Base-by-base conservation (phyloP, 148 eudicot genomes). In the Rhododendron kiyosumense region DNA sequence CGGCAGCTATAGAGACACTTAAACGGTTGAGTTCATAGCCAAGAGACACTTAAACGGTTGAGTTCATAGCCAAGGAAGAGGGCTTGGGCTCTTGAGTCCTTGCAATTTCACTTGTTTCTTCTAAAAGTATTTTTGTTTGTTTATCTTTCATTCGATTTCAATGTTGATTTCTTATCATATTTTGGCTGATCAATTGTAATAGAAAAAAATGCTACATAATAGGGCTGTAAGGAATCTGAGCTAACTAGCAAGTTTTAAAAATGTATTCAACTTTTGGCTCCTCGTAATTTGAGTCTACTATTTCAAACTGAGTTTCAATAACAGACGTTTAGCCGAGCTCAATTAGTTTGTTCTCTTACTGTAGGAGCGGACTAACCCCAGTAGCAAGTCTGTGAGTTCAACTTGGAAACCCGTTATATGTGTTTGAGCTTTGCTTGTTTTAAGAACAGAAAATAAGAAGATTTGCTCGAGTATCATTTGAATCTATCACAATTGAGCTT, bases 1-100 rank as follows among this genome's bases (percentile, higher is more conserved):
- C 36, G 0, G 22, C 57, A 38, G 96, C 96, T 51, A 83, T 49
- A 0, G 86, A 89, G 18, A 95, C 89, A 11, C 79, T 95, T 75
- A 86, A 84, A 20, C 96, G 95, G 28, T 87, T 94, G 90, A 22
- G 82, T 71, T 85, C 86, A 5, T 83, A 83, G 76, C 3, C 57
- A 5, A 79, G 86, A 89, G 18, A 95, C 89, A 11, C 79, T 95
- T 75, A 86, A 84, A 24, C 96, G 95, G 28, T 88, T 94, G 90
- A 22, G 82, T 71, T 85, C 86, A 5, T 83, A 83, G 76, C 3
- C 57, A 5, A 79, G 61, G 30, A 30, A 34, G 82, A 28, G 10
- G n/a, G 43, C 36, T 49, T 2, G 26, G 18, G 20, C 32, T 46
- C 36, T 38, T 41, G 17, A 11, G 49, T 48, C 54, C 28, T 24